Base-by-base conservation (phyloP, 2,329 filamentous ascomycete genomes). In the Botrytis porri region DNA sequence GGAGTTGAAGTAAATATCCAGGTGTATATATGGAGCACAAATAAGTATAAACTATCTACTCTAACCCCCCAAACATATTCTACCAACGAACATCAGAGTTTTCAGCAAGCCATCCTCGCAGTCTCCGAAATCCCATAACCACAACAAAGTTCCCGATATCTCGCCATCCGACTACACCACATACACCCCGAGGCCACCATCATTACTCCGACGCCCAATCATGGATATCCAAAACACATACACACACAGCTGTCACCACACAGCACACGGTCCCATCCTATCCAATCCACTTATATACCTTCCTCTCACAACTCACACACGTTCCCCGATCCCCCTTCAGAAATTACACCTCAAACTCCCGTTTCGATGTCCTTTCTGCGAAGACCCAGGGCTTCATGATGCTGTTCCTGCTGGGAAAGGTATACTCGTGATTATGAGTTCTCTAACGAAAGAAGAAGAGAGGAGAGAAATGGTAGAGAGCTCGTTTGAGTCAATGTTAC, bases 301-400 rank as follows among this genome's bases (percentile, higher is more conserved):
- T 16, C 67, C 51, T 18, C 63, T 39, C 48, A 54, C 48, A 69
- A 32, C 63, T n/a, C 63, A 32, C 18, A 20, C 29, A 8, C 43
- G 29, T 22, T 41, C 57, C 16, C 37, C 4, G 0, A 5, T n/a
- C 5, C 9, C 37, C 1, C 29, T 39, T 1, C 61, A 48, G n/a
- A 71, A 60, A 29, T 57, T 70, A 3, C 48, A 70, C 18, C 59
- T 76, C 32, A 22, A 25, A 4, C 63, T 77, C 45, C 45, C 54
- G 2, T 73, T 74, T 22, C 35, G n/a, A 32, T 78, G 77, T 54
- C 75, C 75, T 14, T 77, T 76, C 74, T 77, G 76, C 45, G 32
- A 37, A 10, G 48, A 41, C 45, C 29, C 37, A 39, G n/a, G 41
- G 35, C 60, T 35, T 2, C 62, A 51, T 37, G 16, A 25, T 9